Conservation (phyloP, 257 asterid genomes). For the Anisodus acutangulus region DNA sequence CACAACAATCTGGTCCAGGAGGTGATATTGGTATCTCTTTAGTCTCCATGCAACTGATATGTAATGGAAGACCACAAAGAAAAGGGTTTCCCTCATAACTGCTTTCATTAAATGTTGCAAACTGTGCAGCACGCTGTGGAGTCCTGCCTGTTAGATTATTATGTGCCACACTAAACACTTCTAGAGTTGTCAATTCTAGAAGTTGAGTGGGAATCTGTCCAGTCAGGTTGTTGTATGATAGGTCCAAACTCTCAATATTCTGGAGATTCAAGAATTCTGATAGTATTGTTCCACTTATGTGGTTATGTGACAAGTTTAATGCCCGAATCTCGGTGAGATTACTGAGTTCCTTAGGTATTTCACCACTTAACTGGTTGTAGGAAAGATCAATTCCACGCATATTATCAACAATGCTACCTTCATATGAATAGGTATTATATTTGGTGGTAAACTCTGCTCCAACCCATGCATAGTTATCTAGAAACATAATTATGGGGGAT, state of each 20-base stretch:
- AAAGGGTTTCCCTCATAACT: slow-evolving; percentile 22
- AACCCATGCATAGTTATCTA: background rate
- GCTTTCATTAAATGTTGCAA: slow-evolving; percentile 14
- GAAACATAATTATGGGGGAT: background rate
- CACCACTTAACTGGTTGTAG: background rate
- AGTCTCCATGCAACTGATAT: background rate
- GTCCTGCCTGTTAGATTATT: slow-evolving; percentile 18
- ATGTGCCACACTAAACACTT: slow-evolving; percentile 22
- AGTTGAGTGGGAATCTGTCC: background rate
- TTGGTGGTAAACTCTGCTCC: slow-evolving; percentile 20
- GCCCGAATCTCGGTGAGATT: background rate
- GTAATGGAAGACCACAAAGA: slow-evolving; percentile 23
- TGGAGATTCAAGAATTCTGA: background rate
- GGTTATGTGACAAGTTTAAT: slow-evolving; percentile 24
- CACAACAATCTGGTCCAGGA: background rate
- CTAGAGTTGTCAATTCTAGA: background rate
- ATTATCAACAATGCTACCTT: background rate
- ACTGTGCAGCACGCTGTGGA: background rate
- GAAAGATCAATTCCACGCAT: slow-evolving; percentile 24
- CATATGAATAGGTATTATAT: background rate
- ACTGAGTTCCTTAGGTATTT: slow-evolving; percentile 12
- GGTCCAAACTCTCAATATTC: background rate
- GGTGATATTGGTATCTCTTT: background rate
- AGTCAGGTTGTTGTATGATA: slow-evolving; percentile 17
- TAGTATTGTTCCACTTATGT: slow-evolving; percentile 5